A percentile compares a stretch with the other conserved stretches of the same genome.
Evolutionary conservation across 1,284 basidiomycete genomes (phyloP).

Genomic region (Irpex rosettiformis): DNA sequence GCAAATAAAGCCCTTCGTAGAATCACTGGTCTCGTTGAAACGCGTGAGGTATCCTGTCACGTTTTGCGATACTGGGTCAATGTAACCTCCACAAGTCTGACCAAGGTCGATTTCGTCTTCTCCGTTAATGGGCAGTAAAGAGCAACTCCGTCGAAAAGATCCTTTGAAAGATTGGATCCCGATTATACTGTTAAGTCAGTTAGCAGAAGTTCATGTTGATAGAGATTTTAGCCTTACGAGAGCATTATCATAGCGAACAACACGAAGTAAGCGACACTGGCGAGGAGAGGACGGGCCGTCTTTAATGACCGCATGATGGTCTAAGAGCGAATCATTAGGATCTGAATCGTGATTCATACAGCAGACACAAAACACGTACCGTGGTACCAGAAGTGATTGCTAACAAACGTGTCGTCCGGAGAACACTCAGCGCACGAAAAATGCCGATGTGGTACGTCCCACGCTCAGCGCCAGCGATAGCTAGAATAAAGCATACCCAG

Average conservation of each 20-base stretch:
- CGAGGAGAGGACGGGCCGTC: slow-evolving; percentile 82
- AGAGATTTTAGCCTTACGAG: slow-evolving; percentile 49
- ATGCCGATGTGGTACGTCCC: slow-evolving; percentile 74
- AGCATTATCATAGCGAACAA: slow-evolving; percentile 89
- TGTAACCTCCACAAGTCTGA: slow-evolving; percentile 78
- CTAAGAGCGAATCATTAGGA: slow-evolving; percentile 35
- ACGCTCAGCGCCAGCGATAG: slow-evolving; percentile 64
- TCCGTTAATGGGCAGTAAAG: slow-evolving; percentile 48
- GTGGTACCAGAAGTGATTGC: slow-evolving; percentile 92
- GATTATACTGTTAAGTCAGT: slow-evolving; percentile 59
- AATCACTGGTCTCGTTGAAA: slow-evolving; percentile 27
- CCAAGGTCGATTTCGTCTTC: slow-evolving; percentile 43
- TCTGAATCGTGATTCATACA: slow-evolving; percentile 1
- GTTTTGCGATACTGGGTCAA: slow-evolving; percentile 46
- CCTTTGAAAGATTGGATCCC: slow-evolving; percentile 90
- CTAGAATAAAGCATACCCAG: slow-evolving; percentile 79
- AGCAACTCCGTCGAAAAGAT: slow-evolving; percentile 69
- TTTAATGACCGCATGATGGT: slow-evolving; percentile 96
- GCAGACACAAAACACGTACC: slow-evolving; percentile 38
- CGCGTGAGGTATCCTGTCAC: slow-evolving; percentile 6
- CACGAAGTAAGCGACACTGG: slow-evolving; percentile 89
- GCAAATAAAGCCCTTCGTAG: slow-evolving; percentile 76
- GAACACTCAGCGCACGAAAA: slow-evolving; percentile 88
- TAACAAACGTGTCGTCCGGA: slow-evolving; percentile 81
- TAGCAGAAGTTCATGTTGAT: neutral